Conservation (phyloP, 164 flowering plant species). For the Piper longum region DNA sequence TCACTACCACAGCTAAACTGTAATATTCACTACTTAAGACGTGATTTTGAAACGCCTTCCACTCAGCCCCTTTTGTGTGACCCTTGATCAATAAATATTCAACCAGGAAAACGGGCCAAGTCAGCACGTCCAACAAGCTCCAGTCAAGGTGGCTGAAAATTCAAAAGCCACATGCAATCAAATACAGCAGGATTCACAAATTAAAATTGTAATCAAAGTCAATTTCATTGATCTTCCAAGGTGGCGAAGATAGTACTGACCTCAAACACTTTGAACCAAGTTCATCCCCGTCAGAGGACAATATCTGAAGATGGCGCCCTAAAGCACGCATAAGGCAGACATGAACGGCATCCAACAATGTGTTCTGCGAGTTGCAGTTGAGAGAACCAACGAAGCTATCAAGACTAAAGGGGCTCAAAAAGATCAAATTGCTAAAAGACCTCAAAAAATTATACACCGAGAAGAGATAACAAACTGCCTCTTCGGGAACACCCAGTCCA, state of each 20-base stretch:
- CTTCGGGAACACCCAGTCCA: constrained; percentile 66
- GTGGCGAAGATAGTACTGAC: constrained; percentile 18
- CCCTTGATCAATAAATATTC: constrained; percentile 64
- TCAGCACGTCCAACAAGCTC: constrained; percentile 72
- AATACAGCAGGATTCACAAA: background rate
- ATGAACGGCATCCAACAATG: constrained; percentile 73
- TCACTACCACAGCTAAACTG: constrained; percentile 39
- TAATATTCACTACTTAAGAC: constrained; percentile 54
- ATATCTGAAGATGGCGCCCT: constrained; percentile 41
- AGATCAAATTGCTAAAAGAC: constrained; percentile 59
- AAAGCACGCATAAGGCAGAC: constrained; percentile 59
- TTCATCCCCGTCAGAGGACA: constrained; percentile 53
- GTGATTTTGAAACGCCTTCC: constrained; percentile 46
- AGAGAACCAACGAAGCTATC: constrained; percentile 88
- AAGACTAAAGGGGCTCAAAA: constrained; percentile 65
- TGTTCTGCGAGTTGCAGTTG: constrained; percentile 41
- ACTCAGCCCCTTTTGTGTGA: constrained; percentile 32
- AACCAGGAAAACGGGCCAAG: constrained; percentile 74
- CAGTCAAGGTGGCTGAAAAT: constrained; percentile 67
- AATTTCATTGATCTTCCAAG: background rate
- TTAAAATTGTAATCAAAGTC: no score
- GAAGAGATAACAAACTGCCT: constrained; percentile 52
- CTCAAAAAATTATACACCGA: constrained; percentile 75
- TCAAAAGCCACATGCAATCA: background rate
- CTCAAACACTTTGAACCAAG: constrained; percentile 63